Percentiles rank a stretch among this genome's conserved stretches.
Evolutionary conservation across 2,329 filamentous ascomycete genomes (phyloP).

Genomic region (Monosporascus sp.): DNA sequence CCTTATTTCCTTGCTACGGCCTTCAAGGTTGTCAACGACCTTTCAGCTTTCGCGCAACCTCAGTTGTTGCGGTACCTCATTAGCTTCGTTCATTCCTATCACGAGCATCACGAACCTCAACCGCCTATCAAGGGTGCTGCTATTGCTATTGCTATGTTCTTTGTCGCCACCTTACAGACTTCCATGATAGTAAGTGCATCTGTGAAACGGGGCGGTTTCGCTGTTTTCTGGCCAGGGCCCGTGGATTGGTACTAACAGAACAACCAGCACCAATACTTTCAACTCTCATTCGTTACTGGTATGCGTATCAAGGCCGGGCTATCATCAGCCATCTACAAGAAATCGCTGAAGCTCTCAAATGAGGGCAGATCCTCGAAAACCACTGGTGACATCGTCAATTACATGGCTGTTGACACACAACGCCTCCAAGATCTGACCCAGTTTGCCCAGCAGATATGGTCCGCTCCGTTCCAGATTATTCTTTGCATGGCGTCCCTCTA

Average conservation of each 20-base stretch:
- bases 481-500: conserved; percentile 96
- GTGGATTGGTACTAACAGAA: conserved; percentile 14
- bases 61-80: conserved; percentile 84
- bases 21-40: conserved; percentile 86
- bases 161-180: conserved; percentile 79
- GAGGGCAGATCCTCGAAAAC: conserved; percentile 85
- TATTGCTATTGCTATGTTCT: conserved; percentile 90
- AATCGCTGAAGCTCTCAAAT: conserved; percentile 84
- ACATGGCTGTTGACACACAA: conserved; percentile 98
- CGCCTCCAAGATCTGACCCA: conserved; percentile 91
- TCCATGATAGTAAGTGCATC: conserved; percentile 55
- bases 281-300: conserved; percentile 86
- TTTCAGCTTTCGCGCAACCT: conserved; percentile 82
- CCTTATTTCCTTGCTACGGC: conserved; percentile 76
- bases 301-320: conserved; percentile 94
- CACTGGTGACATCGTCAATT: conserved; percentile 97
- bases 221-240: background rate
- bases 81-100: conserved; percentile 75
- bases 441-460: conserved; percentile 93
- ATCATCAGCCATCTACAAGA: conserved; percentile 86
- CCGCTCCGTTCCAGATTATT: conserved; percentile 90
- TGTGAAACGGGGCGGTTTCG: background rate
- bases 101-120: conserved; percentile 52
- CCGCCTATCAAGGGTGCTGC: conserved; percentile 78
- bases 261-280: conserved; percentile 83